Base-by-base conservation (phyloP, 257 asterid genomes). In the Paulownia fortunei region DNA sequence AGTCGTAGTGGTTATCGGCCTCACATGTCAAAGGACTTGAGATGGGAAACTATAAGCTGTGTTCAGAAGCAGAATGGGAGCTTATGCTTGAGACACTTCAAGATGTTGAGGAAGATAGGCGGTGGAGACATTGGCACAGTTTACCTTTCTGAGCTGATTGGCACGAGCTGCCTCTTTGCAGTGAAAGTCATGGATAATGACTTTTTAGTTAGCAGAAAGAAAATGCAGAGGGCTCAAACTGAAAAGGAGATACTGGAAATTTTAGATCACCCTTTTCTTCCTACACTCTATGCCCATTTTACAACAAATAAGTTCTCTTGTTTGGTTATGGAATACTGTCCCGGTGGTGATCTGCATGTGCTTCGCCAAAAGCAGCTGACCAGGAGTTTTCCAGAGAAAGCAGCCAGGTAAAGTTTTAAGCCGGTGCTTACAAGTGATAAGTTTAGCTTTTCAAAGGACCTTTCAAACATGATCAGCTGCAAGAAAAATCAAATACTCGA, bases 311-410 rank as follows among this genome's bases (percentile, higher is more conserved):
- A 89, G 68, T 93, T 82, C 82, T 88, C 93, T 5, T 95, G 97
- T 77, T 73, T 95, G 76, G 97, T 95, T 67, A 89, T 89, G 92
- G 99, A 95, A 63, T 90, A 90, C 81, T 95, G 97, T 74, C 96
- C 97, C 0, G 98, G 98, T 13, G 98, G 98, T 42, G 98, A 94
- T 90, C 89, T 95, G 65, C 98, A 91, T 27, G 96, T 91, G 64
- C 98, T 93, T 73, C 89, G 99, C 19, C 99, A 93, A 70, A 90
- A 82, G 84, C 97, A 93, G 87, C 82, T 74, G 41, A 80, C 64
- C 58, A 86, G 85, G 80, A 82, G 88, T 66, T 93, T 93, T 59
- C 69, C 92, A 21, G 98, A 93, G 83, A 91, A 85, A 69, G 90
- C 97, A 68, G 92, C 93, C 87, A 96, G 98, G 99, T 93, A 85